These are phyloP conservation scores for Psilocybe cubensis DNA, from an alignment of 768 basidiomycete species.

Conservation along the genomic window DNA sequence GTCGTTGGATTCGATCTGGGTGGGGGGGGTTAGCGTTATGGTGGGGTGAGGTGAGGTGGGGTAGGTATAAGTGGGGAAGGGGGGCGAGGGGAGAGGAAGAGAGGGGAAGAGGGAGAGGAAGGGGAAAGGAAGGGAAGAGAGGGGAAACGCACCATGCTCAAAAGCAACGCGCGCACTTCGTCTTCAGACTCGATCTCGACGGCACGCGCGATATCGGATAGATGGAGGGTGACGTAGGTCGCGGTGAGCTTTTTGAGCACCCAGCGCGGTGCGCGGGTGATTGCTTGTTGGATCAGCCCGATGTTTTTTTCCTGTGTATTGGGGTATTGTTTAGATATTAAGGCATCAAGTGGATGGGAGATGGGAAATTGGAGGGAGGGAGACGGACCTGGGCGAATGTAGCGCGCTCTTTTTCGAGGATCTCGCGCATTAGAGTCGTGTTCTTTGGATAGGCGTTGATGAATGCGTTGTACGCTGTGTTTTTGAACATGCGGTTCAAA, in stretches of 20 bases:
- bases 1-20: slow-evolving; percentile 73
- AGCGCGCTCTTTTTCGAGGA: slow-evolving; percentile 58
- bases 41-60: neutral
- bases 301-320: slow-evolving; percentile 64
- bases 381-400: slow-evolving; percentile 55
- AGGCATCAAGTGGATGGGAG: neutral
- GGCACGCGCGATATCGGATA: slow-evolving; percentile 69
- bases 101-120: neutral
- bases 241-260: slow-evolving; percentile 77
- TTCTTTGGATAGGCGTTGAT: slow-evolving; percentile 69
- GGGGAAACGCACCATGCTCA: slow-evolving; percentile 65
- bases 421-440: slow-evolving; percentile 42
- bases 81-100: neutral
- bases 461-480: slow-evolving; percentile 65
- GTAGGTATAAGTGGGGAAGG: neutral
- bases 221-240: slow-evolving; percentile 79
- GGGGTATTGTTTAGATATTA: neutral
- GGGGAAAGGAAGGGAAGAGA: neutral
- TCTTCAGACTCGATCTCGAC: slow-evolving; percentile 54
- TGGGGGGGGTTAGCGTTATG: too few species aligned
- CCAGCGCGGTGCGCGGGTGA: slow-evolving; percentile 77
- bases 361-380: neutral
- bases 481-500: slow-evolving; percentile 66
- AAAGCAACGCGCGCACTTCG: slow-evolving; percentile 59
- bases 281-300: slow-evolving; percentile 69